Evolutionary conservation across 106 monocot genomes (phyloP), one percentile per base, ranked within the genome.

Genomic region (Allium sativum): DNA sequence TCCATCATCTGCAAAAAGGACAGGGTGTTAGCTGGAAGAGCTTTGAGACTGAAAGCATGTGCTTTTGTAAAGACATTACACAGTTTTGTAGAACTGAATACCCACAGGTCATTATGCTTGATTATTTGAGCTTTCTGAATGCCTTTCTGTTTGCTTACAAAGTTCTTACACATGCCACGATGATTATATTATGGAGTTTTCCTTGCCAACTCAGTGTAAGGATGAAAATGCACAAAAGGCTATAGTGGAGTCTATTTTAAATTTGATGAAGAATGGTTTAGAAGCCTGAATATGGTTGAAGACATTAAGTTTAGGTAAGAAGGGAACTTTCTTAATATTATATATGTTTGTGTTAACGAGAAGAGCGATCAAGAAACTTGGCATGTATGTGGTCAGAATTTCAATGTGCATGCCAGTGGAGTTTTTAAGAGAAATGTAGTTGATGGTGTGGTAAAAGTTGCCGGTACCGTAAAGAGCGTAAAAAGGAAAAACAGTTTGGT

Each of bases 91-190:
- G 89, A 67, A 81, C 52, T 10, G 79, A 83, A 47, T 95, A 90
- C 71, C 94, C 94, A 17, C 72, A 89, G 14, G 89, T 90, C 94
- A 94, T 70, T 90, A 94, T 77, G 89, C 94, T 48, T 71, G 73
- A 40, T 81, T 89, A 76, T 94, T 89, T 73, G 70, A 68, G 19
- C 69, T 94, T 46, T 50, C 12, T 10, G 67, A 85, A 56, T 83
- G 78, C 59, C 67, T 94, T 68, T 82, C 94, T 0, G 58, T 94
- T 61, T 86, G 76, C 66, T 65, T 94, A 46, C 77, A 73, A 59
- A 89, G 86, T 67, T 18, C 46, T 61, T 70, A 77, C 50, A 77
- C 81, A 0, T 83, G 81, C 48, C 62, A 43, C 57, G 89, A 89
- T 71, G 79, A 78, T 52, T 94, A 89, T 48, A 55, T 90, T 60